These are phyloP conservation scores for Oryza officinalis DNA, from an alignment of 176 grass and related monocot genomes.

Conservation along the genomic window DNA sequence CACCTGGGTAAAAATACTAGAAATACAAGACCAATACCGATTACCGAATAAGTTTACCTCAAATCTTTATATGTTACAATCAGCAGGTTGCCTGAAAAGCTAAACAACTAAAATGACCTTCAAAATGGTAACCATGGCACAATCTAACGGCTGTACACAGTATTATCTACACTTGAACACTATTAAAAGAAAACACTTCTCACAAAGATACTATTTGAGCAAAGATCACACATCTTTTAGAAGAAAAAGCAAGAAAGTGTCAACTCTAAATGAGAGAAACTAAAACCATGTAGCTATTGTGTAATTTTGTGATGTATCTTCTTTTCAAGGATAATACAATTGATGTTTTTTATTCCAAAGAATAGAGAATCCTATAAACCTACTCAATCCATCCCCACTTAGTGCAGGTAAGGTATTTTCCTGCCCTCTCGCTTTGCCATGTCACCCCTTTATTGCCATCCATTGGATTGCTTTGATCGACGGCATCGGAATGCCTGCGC, in stretches of 20 bases:
- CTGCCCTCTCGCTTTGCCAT: too few relatives aligned
- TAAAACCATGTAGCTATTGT: background rate
- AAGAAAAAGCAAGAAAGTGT: background rate
- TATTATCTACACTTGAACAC: background rate
- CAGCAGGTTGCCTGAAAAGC: background rate
- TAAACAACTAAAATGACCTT: background rate
- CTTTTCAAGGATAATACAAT: slow-evolving; percentile 8
- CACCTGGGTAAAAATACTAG: background rate
- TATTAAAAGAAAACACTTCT: background rate
- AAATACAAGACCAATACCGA: background rate
- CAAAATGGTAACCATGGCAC: background rate
- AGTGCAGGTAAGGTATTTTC: too few relatives aligned
- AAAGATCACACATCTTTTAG: background rate
- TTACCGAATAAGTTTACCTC: background rate
- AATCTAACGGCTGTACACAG: background rate
- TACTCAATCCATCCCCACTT: too few relatives aligned
- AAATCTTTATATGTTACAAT: background rate
- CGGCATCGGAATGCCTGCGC: too few relatives aligned
- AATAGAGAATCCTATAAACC: too few relatives aligned
- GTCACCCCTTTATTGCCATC: too few relatives aligned
- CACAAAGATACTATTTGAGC: background rate
- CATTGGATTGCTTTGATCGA: too few relatives aligned
- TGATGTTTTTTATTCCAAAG: background rate
- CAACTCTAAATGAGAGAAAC: slow-evolving; percentile 12
- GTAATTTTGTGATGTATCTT: background rate